Percentiles rank a stretch among this genome's conserved stretches.
Conservation (phyloP, 139 green algal species). For the Eudorina sp. region DNA sequence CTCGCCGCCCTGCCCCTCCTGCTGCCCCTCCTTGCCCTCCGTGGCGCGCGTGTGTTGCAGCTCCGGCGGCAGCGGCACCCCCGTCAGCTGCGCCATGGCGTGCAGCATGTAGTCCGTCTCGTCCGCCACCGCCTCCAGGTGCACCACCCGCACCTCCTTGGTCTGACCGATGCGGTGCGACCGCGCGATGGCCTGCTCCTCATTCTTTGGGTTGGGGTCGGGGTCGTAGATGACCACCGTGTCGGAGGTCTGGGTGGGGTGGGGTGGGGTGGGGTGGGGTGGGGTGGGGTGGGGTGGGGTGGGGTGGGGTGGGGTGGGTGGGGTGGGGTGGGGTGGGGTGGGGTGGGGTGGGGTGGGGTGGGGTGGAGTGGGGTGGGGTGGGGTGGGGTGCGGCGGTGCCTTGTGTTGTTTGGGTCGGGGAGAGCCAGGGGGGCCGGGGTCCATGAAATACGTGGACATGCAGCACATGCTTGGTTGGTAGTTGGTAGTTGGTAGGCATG, state of each 20-base stretch:
- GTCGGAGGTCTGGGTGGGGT: conserved; percentile 83
- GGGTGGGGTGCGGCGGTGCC: too few species aligned
- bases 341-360: too few species aligned
- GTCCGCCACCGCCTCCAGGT: conserved; percentile 93
- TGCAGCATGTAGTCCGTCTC: conserved; percentile 52
- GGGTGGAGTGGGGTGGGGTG: too few species aligned
- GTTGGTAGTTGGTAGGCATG: too few species aligned
- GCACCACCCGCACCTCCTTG: conserved; percentile 92
- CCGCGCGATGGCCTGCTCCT: conserved; percentile 98
- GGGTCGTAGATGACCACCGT: conserved; percentile 99
- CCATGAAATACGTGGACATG: too few species aligned
- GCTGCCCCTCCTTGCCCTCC: neutral
- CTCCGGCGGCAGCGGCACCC: conserved; percentile 25
- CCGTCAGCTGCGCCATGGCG: conserved; percentile 28
- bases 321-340: too few species aligned
- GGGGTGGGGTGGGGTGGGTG: too few species aligned
- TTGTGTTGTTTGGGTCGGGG: too few species aligned
- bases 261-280: neutral
- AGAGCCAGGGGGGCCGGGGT: too few species aligned
- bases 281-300: too few species aligned
- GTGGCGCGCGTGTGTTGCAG: neutral
- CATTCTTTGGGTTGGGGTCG: conserved; percentile 99
- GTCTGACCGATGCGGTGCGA: conserved; percentile 97
- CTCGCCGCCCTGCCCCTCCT: neutral
- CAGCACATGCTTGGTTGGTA: too few species aligned